These are phyloP conservation scores for Lichtheimia corymbifera DNA, from an alignment of 371 early-diverging fungal genomes.

Conservation along the genomic window DNA sequence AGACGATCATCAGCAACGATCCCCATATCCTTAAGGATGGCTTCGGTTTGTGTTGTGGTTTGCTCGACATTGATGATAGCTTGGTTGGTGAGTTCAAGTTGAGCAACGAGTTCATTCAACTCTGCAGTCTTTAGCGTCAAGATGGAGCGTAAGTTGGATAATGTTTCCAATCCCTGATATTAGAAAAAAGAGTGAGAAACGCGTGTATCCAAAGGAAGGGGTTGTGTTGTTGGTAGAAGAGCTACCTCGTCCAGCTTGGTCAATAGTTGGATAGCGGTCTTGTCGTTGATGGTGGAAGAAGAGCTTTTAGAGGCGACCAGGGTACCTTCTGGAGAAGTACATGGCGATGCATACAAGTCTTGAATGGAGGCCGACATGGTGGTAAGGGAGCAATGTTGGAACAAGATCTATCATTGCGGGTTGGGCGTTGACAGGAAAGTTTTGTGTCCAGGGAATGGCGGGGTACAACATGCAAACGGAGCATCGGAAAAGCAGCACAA, in stretches of 20 bases:
- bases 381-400: too few relatives aligned
- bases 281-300: not conserved
- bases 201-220: not conserved
- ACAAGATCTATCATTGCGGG: too few relatives aligned
- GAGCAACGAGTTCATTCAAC: conserved; percentile 47
- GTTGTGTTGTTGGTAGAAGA: not conserved
- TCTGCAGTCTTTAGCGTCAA: conserved; percentile 50
- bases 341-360: too few relatives aligned
- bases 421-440: too few relatives aligned
- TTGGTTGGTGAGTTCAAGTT: conserved; percentile 48
- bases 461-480: too few relatives aligned
- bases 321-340: too few relatives aligned
- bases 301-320: too few relatives aligned
- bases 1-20: conserved; percentile 27
- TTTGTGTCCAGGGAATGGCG: too few relatives aligned
- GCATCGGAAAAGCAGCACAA: too few relatives aligned
- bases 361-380: too few relatives aligned
- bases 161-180: conserved; percentile 42
- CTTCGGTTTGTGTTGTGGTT: conserved; percentile 44
- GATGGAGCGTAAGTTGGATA: conserved; percentile 47
- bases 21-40: conserved; percentile 46
- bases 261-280: conserved; percentile 14
- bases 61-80: conserved; percentile 47
- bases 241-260: conserved; percentile 26
- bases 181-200: not conserved